Base-by-base conservation (phyloP, 2,329 filamentous ascomycete species). In the Capronia epimyces region DNA sequence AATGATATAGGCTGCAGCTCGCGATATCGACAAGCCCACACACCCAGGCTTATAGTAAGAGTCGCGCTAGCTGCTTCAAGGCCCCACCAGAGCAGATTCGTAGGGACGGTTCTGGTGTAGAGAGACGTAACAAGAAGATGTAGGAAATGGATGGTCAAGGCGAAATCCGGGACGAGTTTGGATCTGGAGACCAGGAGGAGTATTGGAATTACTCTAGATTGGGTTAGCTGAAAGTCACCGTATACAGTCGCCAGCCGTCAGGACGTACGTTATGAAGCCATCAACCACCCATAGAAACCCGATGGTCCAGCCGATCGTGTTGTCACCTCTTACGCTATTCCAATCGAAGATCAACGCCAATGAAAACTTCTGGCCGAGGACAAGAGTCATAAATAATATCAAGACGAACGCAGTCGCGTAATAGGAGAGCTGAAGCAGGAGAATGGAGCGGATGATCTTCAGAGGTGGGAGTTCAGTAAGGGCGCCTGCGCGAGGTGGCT, bases 141-240 rank as follows among this genome's bases (percentile, higher is more conserved):
- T 36, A 95, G 74, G 66, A 87, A 79, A 71, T 95, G 89, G 15
- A 96, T 79, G 2, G 91, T 95, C 20, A 96, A 74, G 25, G 89
- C 87, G 67, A 97, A 98, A 71, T 98, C 93, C 60, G 89, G 89
- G 44, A 97, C 87, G 54, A 97, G 85, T 69, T 97, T 97, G 42
- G 86, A 93, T 56, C 93, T 88, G 16, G 85, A 83, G 60, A 98
- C 82, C 51, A 97, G 75, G 47, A 91, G 71, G 44, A 95, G 81
- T 51, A 96, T 84, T 36, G 89, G 86, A 52, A 94, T 81, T 36
- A 88, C 82, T 66, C 91, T 97, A 64, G 9, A 18, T 9, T 24
- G 21, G 29, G 40, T 44, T 43, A 46, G 31, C 21, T 15, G 9
- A 34, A 39, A 25, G 43, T 18, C 18, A n/a, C 15, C 16, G 37